These are phyloP conservation scores for Chenopodium berlandieri DNA, from an alignment of 148 eudicot genomes.

Conservation along the genomic window DNA sequence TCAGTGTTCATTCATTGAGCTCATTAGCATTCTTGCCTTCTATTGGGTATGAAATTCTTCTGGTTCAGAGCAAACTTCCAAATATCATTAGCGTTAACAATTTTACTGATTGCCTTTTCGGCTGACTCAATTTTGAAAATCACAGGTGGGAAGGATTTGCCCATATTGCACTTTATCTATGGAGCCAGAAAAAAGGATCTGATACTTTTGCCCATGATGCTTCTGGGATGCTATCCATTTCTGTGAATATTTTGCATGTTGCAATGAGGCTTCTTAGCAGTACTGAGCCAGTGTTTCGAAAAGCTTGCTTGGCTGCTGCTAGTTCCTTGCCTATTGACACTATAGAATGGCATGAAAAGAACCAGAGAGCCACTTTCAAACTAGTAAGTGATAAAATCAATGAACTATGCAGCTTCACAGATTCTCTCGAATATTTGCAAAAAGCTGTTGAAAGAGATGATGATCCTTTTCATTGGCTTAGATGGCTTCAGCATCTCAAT, in stretches of 20 bases:
- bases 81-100: background rate
- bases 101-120: background rate
- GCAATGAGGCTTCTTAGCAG: conserved; percentile 53
- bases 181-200: conserved; percentile 40
- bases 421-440: conserved; percentile 39
- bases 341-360: conserved; percentile 35
- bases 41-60: background rate
- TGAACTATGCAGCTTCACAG: conserved; percentile 44
- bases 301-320: conserved; percentile 82
- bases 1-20: background rate
- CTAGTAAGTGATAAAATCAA: conserved; percentile 39
- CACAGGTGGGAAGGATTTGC: conserved; percentile 92
- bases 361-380: conserved; percentile 47
- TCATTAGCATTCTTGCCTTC: background rate
- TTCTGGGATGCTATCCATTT: conserved; percentile 29
- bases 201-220: conserved; percentile 4
- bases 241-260: conserved; percentile 55
- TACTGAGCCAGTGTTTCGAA: conserved; percentile 49
- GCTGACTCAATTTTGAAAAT: conserved; percentile 10
- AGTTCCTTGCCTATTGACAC: conserved; percentile 37
- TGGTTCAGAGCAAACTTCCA: background rate
- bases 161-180: conserved; percentile 63
- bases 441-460: conserved; percentile 43
- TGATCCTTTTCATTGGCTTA: conserved; percentile 52
- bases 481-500: conserved; percentile 60